Conservation (phyloP, 805 yeast species). For the Schwanniomyces occidentalis region DNA sequence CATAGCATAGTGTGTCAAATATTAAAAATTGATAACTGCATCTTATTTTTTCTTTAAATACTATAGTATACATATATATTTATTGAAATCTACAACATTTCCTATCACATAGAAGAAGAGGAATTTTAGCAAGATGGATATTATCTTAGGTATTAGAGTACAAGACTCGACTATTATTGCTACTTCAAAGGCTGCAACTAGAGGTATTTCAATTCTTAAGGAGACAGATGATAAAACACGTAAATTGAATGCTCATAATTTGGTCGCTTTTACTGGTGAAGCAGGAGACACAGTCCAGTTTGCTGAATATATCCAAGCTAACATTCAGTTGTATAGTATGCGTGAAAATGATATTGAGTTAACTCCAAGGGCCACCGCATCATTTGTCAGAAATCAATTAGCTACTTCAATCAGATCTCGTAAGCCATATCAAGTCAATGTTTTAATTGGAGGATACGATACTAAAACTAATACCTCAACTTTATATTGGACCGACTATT, state of each 20-base stretch:
- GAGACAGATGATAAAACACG: conserved; percentile 50
- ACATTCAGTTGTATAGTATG: conserved; percentile 82
- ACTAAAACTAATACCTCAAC: conserved; percentile 56
- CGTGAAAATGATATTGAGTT: conserved; percentile 77
- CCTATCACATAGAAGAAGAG: too few relatives aligned
- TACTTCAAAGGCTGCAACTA: conserved; percentile 90
- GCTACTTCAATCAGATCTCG: conserved; percentile 85
- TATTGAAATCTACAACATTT: too few relatives aligned
- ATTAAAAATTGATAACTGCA: too few relatives aligned
- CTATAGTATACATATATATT: too few relatives aligned
- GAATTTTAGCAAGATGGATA: conserved; percentile 65
- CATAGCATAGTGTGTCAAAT: too few relatives aligned
- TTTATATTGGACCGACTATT: conserved; percentile 87
- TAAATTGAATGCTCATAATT: conserved; percentile 66
- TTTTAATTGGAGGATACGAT: conserved; percentile 85
- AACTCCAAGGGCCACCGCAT: conserved; percentile 82
- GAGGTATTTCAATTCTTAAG: conserved; percentile 51
- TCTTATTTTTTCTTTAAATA: too few relatives aligned
- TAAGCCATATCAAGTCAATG: conserved; percentile 92
- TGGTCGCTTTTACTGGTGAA: conserved; percentile 92
- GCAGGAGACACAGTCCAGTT: conserved; percentile 95
- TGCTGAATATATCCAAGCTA: conserved; percentile 93
- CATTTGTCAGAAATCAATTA: conserved; percentile 83
- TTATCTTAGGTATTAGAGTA: conserved; percentile 82
- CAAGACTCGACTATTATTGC: conserved; percentile 82